phyloP scores from a whole-genome alignment of 345 rosid species.

The Brassica cretica region DNA sequence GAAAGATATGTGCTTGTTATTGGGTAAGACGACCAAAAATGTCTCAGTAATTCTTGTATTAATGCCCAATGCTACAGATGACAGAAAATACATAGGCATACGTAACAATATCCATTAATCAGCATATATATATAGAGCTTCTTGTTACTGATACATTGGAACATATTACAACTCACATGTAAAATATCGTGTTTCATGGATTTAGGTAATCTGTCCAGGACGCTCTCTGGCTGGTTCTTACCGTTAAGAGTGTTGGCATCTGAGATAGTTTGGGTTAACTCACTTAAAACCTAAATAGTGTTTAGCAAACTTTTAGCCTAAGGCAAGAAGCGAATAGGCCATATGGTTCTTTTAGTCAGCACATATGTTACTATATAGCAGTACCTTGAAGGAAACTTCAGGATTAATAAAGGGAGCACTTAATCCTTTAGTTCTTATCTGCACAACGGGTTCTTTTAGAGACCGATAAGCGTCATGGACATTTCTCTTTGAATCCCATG shows the following conservation, averaged over 20 bases:
- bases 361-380: neutral
- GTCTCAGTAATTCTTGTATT: neutral
- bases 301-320: slow-evolving; percentile 7
- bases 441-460: neutral
- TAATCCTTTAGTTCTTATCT: neutral
- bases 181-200: slow-evolving; percentile 69
- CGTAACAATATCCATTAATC: too few species aligned
- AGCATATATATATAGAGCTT: neutral
- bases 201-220: slow-evolving; percentile 73
- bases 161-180: slow-evolving; percentile 30
- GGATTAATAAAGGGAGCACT: neutral
- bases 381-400: slow-evolving; percentile 62
- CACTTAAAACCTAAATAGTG: slow-evolving; percentile 66
- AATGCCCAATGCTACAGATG: neutral
- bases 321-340: slow-evolving; percentile 3
- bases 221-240: slow-evolving; percentile 72
- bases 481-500: neutral
- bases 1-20: slow-evolving; percentile 69
- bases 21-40: slow-evolving; percentile 93
- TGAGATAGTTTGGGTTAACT: slow-evolving; percentile 75
- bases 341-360: neutral
- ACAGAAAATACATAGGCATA: neutral
- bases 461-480: neutral
- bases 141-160: neutral
- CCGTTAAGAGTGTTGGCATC: slow-evolving; percentile 70